Base-by-base conservation (phyloP, 2,329 filamentous ascomycete species). In the Ascochyta lentis region DNA sequence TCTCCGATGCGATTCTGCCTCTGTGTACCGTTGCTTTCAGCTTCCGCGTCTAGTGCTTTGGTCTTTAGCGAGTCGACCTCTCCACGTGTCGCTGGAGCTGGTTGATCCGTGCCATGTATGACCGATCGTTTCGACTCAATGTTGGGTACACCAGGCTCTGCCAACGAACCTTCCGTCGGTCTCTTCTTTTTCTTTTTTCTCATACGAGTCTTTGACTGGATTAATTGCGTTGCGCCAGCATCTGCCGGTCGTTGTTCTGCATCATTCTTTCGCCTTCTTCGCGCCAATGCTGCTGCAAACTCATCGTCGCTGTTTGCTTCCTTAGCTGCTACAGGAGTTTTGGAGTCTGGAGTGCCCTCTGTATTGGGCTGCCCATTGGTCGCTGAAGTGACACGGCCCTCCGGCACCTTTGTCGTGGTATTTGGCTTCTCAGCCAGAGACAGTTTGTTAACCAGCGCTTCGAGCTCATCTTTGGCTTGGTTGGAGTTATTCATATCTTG, bases 161-260 rank as follows among this genome's bases (percentile, higher is more conserved):
- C 37, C 4, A 35, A 22, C 33, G 40, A 27, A 13, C n/a, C 47
- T 19, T 70, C 65, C n/a, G 54, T 59, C 45, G 55, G 54, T 42
- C 58, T 63, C 52, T 63, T 71, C 47, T 67, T 72, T 35, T 65
- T 65, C 47, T 68, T 67, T 15, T 68, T 60, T 31, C 73, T 61
- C 72, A 76, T 75, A 9, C 73, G 66, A 37, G 75, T 70, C 37
- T 73, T 76, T 3, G 69, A 66, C 39, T 74, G 74, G 22, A 76
- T 72, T 9, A 75, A 40, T 45, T 69, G 60, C 27, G 68, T 49
- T 59, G 69, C 42, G 45, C 42, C 39, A 13, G 41, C 34, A 10
- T 47, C 48, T 15, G 37, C 16, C 19, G 38, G 33, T 8, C 13
- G 16, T 27, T 56, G 47, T 26, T 45, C 43, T 38, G 37, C 24